These are phyloP conservation scores for Rugonectria rugulosa DNA, from an alignment of 2,329 filamentous ascomycete genomes.

Conservation along the genomic window DNA sequence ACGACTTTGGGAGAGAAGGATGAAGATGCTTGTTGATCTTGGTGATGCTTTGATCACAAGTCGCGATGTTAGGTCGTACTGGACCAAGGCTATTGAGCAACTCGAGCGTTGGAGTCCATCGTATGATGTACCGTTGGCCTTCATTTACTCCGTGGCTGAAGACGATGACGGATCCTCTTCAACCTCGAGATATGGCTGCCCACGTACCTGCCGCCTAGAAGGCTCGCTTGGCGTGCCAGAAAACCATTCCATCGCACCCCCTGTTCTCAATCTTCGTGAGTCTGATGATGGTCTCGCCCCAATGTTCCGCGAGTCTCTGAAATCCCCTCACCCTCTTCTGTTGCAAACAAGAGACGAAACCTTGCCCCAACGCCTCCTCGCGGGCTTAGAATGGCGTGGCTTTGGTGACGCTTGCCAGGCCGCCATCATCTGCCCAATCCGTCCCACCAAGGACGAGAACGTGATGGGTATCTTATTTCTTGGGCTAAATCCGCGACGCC, in stretches of 20 bases:
- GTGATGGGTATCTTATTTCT: constrained; percentile 74
- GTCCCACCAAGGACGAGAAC: constrained; percentile 69
- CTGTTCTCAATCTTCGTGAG: constrained; percentile 45
- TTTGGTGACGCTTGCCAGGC: constrained; percentile 71
- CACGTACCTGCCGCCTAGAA: constrained; percentile 51
- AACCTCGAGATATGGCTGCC: constrained; percentile 40
- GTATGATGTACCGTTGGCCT: constrained; percentile 59
- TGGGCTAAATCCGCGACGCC: constrained; percentile 73
- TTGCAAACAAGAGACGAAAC: constrained; percentile 57
- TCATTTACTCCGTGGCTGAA: constrained; percentile 58
- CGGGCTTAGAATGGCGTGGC: constrained; percentile 67
- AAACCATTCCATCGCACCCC: constrained; percentile 52
- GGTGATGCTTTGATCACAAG: constrained; percentile 53
- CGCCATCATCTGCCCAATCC: constrained; percentile 74
- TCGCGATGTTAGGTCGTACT: constrained; percentile 56
- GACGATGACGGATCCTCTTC: constrained; percentile 42
- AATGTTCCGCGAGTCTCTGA: constrained; percentile 50
- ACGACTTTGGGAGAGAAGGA: constrained; percentile 57
- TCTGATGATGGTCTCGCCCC: constrained; percentile 48
- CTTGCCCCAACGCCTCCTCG: constrained; percentile 63
- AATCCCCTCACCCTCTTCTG: constrained; percentile 48
- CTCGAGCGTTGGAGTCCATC: constrained; percentile 52
- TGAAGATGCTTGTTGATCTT: constrained; percentile 58
- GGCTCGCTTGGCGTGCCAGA: constrained; percentile 56
- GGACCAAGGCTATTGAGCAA: constrained; percentile 54